phyloP scores from a whole-genome alignment of 495 filamentous ascomycete species.

The Aspergillus haitiensis region DNA sequence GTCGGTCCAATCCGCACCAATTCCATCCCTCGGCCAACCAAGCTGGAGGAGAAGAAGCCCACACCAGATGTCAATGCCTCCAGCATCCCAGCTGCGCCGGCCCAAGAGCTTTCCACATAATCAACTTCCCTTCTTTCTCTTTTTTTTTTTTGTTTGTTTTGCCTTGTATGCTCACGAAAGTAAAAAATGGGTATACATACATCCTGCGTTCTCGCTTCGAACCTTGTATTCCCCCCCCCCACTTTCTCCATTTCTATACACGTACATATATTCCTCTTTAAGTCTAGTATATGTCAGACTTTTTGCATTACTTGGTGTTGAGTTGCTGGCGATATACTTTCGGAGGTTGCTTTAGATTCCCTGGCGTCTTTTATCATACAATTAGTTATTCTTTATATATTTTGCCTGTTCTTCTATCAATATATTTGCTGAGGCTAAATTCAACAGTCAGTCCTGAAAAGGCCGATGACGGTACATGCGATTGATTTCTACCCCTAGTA shows the following conservation, averaged over 20 bases:
- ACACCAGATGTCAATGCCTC: conserved; percentile 24
- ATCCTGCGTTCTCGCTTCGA: conserved; percentile 2
- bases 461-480: no score
- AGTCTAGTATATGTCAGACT: neutral
- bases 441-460: neutral
- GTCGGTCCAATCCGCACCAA: conserved; percentile 46
- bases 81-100: conserved; percentile 26
- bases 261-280: conserved; percentile 5
- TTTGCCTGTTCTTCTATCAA: neutral
- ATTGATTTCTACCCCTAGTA: no score
- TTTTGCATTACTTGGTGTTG: conserved; percentile 27
- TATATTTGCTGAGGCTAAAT: neutral
- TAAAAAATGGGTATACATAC: conserved; percentile 1
- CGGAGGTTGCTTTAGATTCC: conserved; percentile 22
- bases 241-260: neutral
- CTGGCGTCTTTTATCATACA: conserved; percentile 9
- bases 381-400: conserved; percentile 1
- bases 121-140: neutral
- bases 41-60: conserved; percentile 24
- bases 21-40: conserved; percentile 33
- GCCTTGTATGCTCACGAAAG: neutral
- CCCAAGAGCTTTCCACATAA: conserved; percentile 32
- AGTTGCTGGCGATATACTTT: conserved; percentile 6
- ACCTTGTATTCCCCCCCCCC: neutral
- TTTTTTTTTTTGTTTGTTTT: neutral